Conservation (phyloP, 371 early-diverging fungal species). For the Lichtheimia ramosa region DNA sequence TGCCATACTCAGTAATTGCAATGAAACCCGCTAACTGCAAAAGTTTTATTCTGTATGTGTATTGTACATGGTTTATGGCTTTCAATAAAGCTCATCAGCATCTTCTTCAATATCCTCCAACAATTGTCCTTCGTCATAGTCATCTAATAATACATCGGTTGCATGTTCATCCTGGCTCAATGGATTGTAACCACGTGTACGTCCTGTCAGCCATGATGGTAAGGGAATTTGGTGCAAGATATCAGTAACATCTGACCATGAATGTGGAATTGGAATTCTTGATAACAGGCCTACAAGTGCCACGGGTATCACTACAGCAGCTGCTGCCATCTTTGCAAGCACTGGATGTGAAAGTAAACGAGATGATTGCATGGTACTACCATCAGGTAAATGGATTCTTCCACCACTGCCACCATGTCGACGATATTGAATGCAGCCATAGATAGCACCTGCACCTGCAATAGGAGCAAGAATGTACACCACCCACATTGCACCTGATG, state of each 20-base stretch:
- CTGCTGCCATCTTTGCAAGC: slow-evolving; percentile 37
- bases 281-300: slow-evolving; percentile 41
- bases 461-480: slow-evolving; percentile 40
- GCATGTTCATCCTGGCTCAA: slow-evolving; percentile 50
- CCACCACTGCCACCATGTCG: slow-evolving; percentile 40
- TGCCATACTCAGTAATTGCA: too few relatives aligned
- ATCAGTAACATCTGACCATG: slow-evolving; percentile 23
- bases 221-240: slow-evolving; percentile 24
- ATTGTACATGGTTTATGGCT: too few relatives aligned
- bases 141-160: slow-evolving; percentile 45
- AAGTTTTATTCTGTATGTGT: too few relatives aligned
- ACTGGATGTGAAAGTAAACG: slow-evolving; percentile 31
- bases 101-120: slow-evolving; percentile 47
- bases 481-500: slow-evolving; percentile 33
- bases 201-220: slow-evolving; percentile 27
- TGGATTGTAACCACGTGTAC: slow-evolving; percentile 30
- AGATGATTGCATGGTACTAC: slow-evolving; percentile 13
- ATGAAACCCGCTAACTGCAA: too few relatives aligned
- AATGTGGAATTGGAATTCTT: slow-evolving; percentile 36
- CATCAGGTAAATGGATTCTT: slow-evolving; percentile 44
- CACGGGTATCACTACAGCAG: slow-evolving; percentile 41
- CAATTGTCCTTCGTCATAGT: slow-evolving; percentile 46
- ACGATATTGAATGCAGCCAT: slow-evolving; percentile 35
- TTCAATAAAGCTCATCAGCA: slow-evolving; percentile 38
- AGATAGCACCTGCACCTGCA: slow-evolving; percentile 34